Evolutionary conservation across 495 filamentous ascomycete species (phyloP).

Genomic region (Aspergillus homomorphus): DNA sequence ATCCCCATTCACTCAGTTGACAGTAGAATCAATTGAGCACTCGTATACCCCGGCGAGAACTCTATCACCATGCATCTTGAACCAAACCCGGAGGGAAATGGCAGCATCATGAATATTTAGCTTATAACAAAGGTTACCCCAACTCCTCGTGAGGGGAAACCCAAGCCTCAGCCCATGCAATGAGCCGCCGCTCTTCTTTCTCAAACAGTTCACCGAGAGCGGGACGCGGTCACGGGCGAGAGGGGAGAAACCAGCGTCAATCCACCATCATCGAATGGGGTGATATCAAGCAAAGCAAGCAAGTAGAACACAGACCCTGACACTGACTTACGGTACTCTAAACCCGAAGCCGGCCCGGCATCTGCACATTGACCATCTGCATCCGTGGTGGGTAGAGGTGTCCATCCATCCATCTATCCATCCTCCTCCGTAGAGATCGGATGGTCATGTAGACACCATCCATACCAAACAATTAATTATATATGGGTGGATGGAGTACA

Average conservation of each 20-base stretch:
- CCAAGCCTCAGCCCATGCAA: conserved; percentile 18
- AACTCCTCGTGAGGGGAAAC: conserved; percentile 39
- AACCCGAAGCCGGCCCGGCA: background rate
- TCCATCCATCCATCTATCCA: background rate
- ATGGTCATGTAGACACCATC: no score
- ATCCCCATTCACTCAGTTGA: no score
- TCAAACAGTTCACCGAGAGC: conserved; percentile 37
- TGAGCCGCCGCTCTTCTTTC: conserved; percentile 10
- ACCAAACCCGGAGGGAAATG: background rate
- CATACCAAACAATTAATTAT: no score
- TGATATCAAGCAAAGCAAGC: no score
- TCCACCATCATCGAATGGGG: conserved; percentile 12
- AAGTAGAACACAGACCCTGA: conserved; percentile 5
- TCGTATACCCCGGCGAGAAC: no score
- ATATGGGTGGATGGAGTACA: no score
- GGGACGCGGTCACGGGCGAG: conserved; percentile 13
- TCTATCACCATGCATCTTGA: background rate
- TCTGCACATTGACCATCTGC: background rate
- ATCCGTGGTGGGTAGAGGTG: background rate
- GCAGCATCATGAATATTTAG: background rate
- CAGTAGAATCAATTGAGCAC: no score
- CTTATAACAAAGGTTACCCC: conserved; percentile 25
- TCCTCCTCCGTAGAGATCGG: background rate
- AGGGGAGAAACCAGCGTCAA: background rate
- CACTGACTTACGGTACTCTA: background rate